Percentiles rank a stretch among this genome's conserved stretches.
Conservation (phyloP, 345 rosid genomes). For the Aquilaria sinensis region DNA sequence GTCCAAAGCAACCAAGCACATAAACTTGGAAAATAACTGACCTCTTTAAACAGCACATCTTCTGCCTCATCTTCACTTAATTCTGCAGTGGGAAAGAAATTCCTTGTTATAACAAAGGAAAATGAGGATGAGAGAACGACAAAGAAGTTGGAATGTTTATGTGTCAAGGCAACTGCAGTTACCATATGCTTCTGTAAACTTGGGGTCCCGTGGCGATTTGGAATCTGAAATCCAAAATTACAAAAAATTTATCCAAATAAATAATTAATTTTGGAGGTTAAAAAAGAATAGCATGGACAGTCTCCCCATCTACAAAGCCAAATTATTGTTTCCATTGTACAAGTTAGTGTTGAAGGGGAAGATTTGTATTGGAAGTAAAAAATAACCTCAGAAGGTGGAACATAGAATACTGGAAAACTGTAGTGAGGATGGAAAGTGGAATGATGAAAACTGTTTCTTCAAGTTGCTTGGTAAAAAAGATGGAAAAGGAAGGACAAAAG, state of each 20-base stretch:
- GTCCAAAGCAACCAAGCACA: too few relatives aligned
- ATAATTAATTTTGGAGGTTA: not conserved
- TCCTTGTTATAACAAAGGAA: not conserved
- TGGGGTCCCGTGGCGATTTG: slow-evolving; percentile 53
- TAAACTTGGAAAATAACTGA: slow-evolving; percentile 14
- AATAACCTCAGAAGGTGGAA: not conserved
- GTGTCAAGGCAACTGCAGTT: slow-evolving; percentile 17
- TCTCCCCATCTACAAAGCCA: too few relatives aligned
- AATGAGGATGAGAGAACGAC: not conserved
- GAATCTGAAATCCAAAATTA: slow-evolving; percentile 41
- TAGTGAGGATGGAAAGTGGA: too few relatives aligned
- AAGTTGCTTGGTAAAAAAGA: too few relatives aligned
- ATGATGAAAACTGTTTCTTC: too few relatives aligned
- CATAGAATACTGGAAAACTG: too few relatives aligned
- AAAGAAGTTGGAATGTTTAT: not conserved
- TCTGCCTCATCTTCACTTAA: slow-evolving; percentile 70
- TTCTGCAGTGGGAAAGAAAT: slow-evolving; percentile 38
- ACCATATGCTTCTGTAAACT: slow-evolving; percentile 73
- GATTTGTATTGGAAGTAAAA: not conserved
- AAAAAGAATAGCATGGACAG: not conserved
- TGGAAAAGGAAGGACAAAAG: too few relatives aligned
- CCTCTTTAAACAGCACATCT: slow-evolving; percentile 91
- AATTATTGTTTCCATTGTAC: too few relatives aligned
- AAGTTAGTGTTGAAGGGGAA: too few relatives aligned
- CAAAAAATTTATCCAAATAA: not conserved